Percentiles rank a stretch among this genome's conserved stretches.
Conservation (phyloP, 1,284 basidiomycete genomes). For the Rhodotorula sp. region DNA sequence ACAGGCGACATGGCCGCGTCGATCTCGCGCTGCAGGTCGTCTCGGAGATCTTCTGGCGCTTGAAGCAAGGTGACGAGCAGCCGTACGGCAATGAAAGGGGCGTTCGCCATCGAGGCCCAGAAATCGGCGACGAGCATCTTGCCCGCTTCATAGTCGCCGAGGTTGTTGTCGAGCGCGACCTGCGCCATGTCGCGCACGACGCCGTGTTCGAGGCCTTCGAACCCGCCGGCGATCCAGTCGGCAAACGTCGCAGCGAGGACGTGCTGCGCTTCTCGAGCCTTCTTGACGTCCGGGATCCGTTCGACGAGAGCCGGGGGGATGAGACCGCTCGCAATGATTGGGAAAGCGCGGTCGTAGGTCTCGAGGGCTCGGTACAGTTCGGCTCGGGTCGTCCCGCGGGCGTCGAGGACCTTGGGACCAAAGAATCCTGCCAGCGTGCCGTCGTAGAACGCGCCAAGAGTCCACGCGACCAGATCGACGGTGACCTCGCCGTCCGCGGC, state of each 20-base stretch:
- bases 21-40: slow-evolving; percentile 45
- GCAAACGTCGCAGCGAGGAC: slow-evolving; percentile 43
- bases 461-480: slow-evolving; percentile 24
- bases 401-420: slow-evolving; percentile 9
- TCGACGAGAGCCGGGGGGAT: slow-evolving; percentile 29
- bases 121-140: slow-evolving; percentile 16
- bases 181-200: slow-evolving; percentile 40
- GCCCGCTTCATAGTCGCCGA: slow-evolving; percentile 40
- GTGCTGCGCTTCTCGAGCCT: slow-evolving; percentile 38
- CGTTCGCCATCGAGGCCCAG: slow-evolving; percentile 46
- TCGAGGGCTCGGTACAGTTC: slow-evolving; percentile 34
- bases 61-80: slow-evolving; percentile 46
- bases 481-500: slow-evolving; percentile 1
- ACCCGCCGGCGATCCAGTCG: slow-evolving; percentile 40
- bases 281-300: slow-evolving; percentile 25
- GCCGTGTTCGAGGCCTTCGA: slow-evolving; percentile 34
- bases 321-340: slow-evolving; percentile 44
- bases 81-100: slow-evolving; percentile 47
- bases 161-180: slow-evolving; percentile 36
- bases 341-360: slow-evolving; percentile 48
- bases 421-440: slow-evolving; percentile 30
- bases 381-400: slow-evolving; percentile 8
- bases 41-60: slow-evolving; percentile 39
- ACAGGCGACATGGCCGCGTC: slow-evolving; percentile 23
- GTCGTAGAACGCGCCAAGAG: slow-evolving; percentile 26